Evolutionary conservation across 768 basidiomycete genomes (phyloP).

Genomic region (Termitomyces titanicus): DNA sequence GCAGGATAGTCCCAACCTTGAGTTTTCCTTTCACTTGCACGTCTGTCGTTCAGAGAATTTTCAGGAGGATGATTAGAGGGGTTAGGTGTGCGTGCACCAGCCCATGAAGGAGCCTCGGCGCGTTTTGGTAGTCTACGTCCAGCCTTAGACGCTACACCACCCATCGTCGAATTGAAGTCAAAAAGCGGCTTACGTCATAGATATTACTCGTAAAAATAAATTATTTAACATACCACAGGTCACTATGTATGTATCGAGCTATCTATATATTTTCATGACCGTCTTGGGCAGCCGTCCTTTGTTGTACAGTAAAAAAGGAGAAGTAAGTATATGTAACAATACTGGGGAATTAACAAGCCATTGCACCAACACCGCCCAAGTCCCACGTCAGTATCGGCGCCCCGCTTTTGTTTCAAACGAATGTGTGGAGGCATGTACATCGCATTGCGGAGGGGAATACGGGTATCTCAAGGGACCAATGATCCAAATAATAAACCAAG

Average conservation of each 20-base stretch:
- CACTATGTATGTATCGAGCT: slow-evolving; percentile 10
- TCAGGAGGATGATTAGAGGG: slow-evolving; percentile 15
- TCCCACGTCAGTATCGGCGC: slow-evolving; percentile 13
- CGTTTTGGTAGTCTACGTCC: slow-evolving; percentile 51
- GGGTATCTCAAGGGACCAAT: slow-evolving; percentile 25
- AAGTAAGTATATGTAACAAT: slow-evolving; percentile 25
- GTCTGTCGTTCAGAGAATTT: slow-evolving; percentile 8
- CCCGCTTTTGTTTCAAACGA: slow-evolving; percentile 26
- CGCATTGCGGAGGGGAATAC: slow-evolving; percentile 24
- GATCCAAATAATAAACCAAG: slow-evolving; percentile 34
- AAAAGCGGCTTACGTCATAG: slow-evolving; percentile 18
- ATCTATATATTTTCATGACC: slow-evolving; percentile 25
- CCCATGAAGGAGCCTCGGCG: slow-evolving; percentile 41
- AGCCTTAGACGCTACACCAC: slow-evolving; percentile 57
- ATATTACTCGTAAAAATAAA: slow-evolving; percentile 1
- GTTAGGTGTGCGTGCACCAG: slow-evolving; percentile 38
- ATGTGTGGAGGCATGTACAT: slow-evolving; percentile 30
- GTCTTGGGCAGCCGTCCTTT: slow-evolving; percentile 32
- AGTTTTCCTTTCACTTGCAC: slow-evolving; percentile 49
- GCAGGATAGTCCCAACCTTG: slow-evolving; percentile 33
- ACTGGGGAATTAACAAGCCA: slow-evolving; percentile 29
- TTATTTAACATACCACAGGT: background rate
- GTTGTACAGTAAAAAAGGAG: slow-evolving; percentile 40
- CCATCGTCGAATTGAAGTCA: slow-evolving; percentile 39
- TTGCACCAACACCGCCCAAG: slow-evolving; percentile 32